A percentile compares a stretch with the other conserved stretches of the same genome.
Conservation (phyloP, 108 stramenopile species). For the Asterionellopsis glacialis region DNA sequence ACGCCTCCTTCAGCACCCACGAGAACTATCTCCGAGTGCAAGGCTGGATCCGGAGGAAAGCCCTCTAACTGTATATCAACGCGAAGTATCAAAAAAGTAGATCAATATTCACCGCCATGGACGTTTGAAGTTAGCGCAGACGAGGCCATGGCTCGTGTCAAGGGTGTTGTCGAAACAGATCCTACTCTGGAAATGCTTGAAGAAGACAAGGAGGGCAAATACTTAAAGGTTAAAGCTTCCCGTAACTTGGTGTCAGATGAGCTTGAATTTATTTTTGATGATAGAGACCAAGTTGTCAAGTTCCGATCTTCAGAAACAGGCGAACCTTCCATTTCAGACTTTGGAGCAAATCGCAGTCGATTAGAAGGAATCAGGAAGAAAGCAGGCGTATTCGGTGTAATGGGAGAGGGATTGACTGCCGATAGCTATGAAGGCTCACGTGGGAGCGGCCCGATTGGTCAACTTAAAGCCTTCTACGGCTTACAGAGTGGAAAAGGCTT, state of each 20-base stretch:
- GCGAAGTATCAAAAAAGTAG: constrained; percentile 51
- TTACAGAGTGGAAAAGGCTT: constrained; percentile 73
- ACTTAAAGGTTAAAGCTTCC: constrained; percentile 47
- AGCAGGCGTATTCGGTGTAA: constrained; percentile 65
- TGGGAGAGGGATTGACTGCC: constrained; percentile 60
- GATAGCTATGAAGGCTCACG: constrained; percentile 36
- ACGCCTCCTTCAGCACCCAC: background rate
- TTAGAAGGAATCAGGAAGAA: constrained; percentile 58
- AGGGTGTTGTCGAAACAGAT: constrained; percentile 62
- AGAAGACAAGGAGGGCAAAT: constrained; percentile 39
- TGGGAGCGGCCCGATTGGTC: constrained; percentile 59
- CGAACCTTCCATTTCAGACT: constrained; percentile 48
- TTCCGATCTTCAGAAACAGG: constrained; percentile 43
- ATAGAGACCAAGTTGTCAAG: constrained; percentile 61
- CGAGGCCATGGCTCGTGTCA: constrained; percentile 70
- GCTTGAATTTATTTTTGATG: constrained; percentile 64
- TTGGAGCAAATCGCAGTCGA: constrained; percentile 58
- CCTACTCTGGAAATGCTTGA: constrained; percentile 31
- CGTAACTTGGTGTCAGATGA: constrained; percentile 44
- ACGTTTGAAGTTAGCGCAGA: constrained; percentile 60
- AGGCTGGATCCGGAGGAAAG: background rate
- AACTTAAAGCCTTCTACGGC: constrained; percentile 86
- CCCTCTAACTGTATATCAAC: constrained; percentile 62
- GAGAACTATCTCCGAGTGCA: constrained; percentile 1
- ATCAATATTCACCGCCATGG: constrained; percentile 73